Evolutionary conservation across 331 rosid species (phyloP), one percentile per base, ranked within the genome.

Genomic region (Dryas integrifolia): DNA sequence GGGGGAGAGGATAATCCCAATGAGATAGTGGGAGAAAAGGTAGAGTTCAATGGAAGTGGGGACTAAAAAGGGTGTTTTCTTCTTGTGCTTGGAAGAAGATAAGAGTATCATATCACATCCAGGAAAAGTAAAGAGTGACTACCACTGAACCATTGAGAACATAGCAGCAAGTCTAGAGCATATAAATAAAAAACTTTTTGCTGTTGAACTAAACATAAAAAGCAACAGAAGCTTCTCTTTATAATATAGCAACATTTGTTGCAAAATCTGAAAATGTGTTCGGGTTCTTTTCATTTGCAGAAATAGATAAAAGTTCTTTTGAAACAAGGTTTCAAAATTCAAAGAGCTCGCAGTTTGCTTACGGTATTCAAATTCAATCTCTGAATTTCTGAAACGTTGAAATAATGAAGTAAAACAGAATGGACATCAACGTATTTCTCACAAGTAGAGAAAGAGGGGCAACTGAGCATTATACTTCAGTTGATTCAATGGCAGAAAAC

Each of bases 1-100:
- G 81, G 80, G 75, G 79, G 74, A 69, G 44, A 71, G 73, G 69
- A 30, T 1, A 50, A 81, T 74, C 76, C 74, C 56, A 7, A 70
- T 6, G 68, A 73, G 65, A 11, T 72, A 74, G 61, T 51, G 52
- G 65, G 44, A 51, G 46, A n/a, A 66, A 75, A 70, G 48, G 58
- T 30, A 1, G 65, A 24, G 18, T 58, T 14, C 30, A 65, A 5
- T 44, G 58, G 55, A 74, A 74, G 72, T 74, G 45, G 65, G 30
- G 38, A 5, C 24, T 6, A 58, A 70, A 59, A 18, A 60, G 39
- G 12, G 24, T 21, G 24, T 49, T 41, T 51, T 71, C 67, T 65
- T 21, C n/a, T 30, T 70, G 68, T 59, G 48, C 24, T 15, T 49
- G 5, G 13, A 35, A 72, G 78, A 56, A 72, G 78, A 56, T 72